These are phyloP conservation scores for Picea abies DNA, from an alignment of 83 land plant genomes.

Conservation along the genomic window DNA sequence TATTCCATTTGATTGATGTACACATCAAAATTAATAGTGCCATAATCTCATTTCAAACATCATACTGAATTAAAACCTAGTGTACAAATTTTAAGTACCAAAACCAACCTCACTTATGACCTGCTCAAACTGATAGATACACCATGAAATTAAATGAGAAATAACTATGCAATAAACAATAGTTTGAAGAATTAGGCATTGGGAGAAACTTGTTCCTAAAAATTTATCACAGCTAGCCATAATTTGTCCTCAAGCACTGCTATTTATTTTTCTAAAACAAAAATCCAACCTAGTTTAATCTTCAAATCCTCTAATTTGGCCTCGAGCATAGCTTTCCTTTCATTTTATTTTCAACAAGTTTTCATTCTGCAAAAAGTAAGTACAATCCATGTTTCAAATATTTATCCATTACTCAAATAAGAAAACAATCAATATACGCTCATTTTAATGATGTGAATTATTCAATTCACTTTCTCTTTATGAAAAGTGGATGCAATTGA, in stretches of 20 bases:
- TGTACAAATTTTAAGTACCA: too few relatives aligned
- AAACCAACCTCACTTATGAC: too few relatives aligned
- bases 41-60: too few relatives aligned
- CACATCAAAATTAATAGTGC: too few relatives aligned
- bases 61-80: too few relatives aligned
- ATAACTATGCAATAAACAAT: too few relatives aligned
- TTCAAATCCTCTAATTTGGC: conserved; percentile 19
- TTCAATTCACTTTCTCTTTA: background rate
- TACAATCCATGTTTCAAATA: background rate
- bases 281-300: conserved; percentile 3
- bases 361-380: background rate
- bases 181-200: background rate
- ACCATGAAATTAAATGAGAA: too few relatives aligned
- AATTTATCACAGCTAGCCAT: conserved; percentile 15
- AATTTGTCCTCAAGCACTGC: conserved; percentile 29
- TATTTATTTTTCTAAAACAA: conserved; percentile 17
- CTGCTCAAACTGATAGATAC: too few relatives aligned
- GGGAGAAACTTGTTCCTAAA: background rate
- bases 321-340: conserved; percentile 14
- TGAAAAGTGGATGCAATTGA: background rate
- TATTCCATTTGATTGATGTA: too few relatives aligned
- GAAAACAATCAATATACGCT: too few relatives aligned
- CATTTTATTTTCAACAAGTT: background rate
- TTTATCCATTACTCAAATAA: too few relatives aligned
- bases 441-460: background rate